phyloP scores from a whole-genome alignment of 2,329 filamentous ascomycete genomes.

The Fusarium cicatricum region DNA sequence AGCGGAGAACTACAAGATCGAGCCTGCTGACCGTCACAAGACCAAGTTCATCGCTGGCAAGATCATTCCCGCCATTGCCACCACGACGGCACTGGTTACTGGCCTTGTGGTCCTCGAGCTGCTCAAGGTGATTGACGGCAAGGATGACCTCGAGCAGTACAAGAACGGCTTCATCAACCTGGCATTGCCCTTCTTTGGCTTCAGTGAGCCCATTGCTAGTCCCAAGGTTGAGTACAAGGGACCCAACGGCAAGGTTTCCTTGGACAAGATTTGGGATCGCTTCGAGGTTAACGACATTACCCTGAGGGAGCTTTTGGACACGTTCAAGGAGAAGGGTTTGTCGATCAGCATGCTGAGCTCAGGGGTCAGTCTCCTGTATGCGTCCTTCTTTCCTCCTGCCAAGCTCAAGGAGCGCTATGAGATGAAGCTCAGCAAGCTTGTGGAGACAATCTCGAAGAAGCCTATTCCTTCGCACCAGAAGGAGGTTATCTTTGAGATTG shows the following conservation, averaged over 20 bases:
- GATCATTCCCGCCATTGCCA: constrained; percentile 98
- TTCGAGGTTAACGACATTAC: constrained; percentile 92
- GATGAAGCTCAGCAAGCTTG: constrained; percentile 87
- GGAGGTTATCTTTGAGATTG: constrained; percentile 96
- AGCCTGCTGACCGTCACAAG: constrained; percentile 91
- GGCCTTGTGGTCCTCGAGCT: constrained; percentile 92
- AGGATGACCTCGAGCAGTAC: constrained; percentile 97
- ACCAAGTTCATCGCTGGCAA: constrained; percentile 99
- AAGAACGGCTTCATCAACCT: constrained; percentile 99
- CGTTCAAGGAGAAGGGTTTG: constrained; percentile 83
- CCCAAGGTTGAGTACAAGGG: constrained; percentile 92
- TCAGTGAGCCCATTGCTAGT: constrained; percentile 94
- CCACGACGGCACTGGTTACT: constrained; percentile 94
- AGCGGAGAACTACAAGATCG: constrained; percentile 98
- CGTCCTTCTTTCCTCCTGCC: constrained; percentile 83
- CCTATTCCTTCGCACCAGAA: constrained; percentile 89
- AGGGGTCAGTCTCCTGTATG: constrained; percentile 94
- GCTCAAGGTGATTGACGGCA: constrained; percentile 96
- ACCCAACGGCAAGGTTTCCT: constrained; percentile 77
- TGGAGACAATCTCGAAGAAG: constrained; percentile 92
- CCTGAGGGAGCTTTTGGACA: constrained; percentile 80
- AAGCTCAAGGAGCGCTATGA: constrained; percentile 83
- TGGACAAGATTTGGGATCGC: constrained; percentile 98
- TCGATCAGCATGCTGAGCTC: constrained; percentile 93
- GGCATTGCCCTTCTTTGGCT: constrained; percentile 95